Conservation (phyloP, 139 green algal species). For the Chlorella sp. region DNA sequence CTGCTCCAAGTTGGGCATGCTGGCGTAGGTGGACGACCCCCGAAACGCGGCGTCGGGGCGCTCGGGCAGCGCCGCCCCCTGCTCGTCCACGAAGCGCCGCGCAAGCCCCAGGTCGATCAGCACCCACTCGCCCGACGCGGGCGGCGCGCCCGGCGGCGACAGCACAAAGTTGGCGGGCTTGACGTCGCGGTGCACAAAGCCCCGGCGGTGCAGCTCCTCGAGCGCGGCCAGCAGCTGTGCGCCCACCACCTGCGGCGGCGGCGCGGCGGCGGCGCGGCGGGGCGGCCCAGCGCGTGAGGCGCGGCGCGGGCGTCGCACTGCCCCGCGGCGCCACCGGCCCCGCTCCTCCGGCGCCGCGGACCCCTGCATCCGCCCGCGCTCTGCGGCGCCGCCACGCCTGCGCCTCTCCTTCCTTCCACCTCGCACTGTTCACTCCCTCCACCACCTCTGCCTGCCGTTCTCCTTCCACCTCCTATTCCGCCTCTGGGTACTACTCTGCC, state of each 20-base stretch:
- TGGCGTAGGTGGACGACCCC: slow-evolving; percentile 82
- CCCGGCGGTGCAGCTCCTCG: slow-evolving; percentile 60
- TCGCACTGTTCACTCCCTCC: too few species aligned
- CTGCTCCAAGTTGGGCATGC: slow-evolving; percentile 41
- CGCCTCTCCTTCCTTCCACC: too few species aligned
- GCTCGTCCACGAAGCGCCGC: slow-evolving; percentile 47
- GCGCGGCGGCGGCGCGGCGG: too few species aligned
- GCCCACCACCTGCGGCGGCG: neutral
- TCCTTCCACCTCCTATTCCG: too few species aligned
- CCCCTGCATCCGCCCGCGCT: too few species aligned
- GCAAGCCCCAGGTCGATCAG: slow-evolving; percentile 85
- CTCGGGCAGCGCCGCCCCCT: slow-evolving; percentile 47
- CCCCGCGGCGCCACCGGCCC: too few species aligned
- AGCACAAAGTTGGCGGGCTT: slow-evolving; percentile 87
- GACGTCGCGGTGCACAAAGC: slow-evolving; percentile 80
- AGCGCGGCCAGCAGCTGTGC: slow-evolving; percentile 55
- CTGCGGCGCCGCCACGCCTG: too few species aligned
- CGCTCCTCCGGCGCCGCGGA: too few species aligned
- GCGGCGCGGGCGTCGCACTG: too few species aligned
- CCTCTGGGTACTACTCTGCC: too few species aligned
- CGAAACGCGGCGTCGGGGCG: slow-evolving; percentile 70
- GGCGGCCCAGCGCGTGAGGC: too few species aligned
- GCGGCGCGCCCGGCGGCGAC: neutral
- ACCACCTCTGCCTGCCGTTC: too few species aligned
- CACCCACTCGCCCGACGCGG: slow-evolving; percentile 37